Conservation (phyloP, 2,329 filamentous ascomycete species). For the Thielaviopsis euricoi region DNA sequence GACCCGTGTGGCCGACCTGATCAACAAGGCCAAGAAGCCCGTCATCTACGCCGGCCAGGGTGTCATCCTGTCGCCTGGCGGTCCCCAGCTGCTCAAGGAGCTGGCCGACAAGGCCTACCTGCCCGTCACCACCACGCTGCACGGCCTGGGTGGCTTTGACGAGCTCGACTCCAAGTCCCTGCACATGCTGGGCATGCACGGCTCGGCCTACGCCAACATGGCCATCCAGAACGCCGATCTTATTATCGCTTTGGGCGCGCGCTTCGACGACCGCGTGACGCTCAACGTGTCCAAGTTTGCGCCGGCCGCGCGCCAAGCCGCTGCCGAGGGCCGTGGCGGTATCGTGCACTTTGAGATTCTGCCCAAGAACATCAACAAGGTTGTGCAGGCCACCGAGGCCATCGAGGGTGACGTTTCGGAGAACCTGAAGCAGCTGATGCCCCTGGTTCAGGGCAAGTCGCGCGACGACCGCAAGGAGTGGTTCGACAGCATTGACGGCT, state of each 20-base stretch:
- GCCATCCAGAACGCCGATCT: conserved; percentile 93
- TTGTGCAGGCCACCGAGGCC: conserved; percentile 88
- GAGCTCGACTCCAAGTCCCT: conserved; percentile 87
- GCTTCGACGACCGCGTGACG: conserved; percentile 94
- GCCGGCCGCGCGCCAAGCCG: conserved; percentile 71
- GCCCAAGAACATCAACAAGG: conserved; percentile 99
- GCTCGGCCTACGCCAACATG: conserved; percentile 93
- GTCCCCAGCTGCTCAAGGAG: conserved; percentile 62
- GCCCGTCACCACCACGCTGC: conserved; percentile 88
- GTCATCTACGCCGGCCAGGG: conserved; percentile 92
- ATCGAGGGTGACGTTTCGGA: conserved; percentile 80
- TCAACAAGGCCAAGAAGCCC: conserved; percentile 85
- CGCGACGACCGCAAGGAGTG: conserved; percentile 59
- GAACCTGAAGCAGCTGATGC: conserved; percentile 62
- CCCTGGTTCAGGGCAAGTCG: conserved; percentile 45
- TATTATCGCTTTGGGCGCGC: conserved; percentile 82
- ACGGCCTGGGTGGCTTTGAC: conserved; percentile 82
- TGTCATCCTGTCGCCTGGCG: conserved; percentile 63
- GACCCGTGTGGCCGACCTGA: conserved; percentile 57
- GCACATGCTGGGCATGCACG: conserved; percentile 99
- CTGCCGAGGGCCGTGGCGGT: conserved; percentile 70
- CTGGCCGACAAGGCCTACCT: conserved; percentile 83
- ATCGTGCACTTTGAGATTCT: conserved; percentile 97
- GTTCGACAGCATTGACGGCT: conserved; percentile 77
- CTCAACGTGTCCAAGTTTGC: conserved; percentile 70